phyloP scores from a whole-genome alignment of 352 stramenopile species.

The Phytopythium aichiense region DNA sequence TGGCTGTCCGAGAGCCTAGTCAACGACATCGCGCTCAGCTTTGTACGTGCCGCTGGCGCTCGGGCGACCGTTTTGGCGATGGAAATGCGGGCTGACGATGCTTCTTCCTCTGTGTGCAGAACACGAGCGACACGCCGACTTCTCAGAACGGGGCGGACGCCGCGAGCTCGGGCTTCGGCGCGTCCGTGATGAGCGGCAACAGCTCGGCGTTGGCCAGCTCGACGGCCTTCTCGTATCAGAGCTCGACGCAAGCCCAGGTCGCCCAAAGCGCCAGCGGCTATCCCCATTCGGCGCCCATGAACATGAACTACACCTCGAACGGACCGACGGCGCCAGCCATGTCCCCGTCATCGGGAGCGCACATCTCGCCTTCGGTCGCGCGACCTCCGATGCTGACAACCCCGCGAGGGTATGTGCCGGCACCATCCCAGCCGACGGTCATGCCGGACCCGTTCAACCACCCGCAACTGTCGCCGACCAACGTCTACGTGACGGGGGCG shows the following conservation, averaged over 20 bases:
- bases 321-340: not conserved
- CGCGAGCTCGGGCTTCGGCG: not conserved
- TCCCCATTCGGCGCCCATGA: slow-evolving; percentile 26
- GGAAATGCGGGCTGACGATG: not conserved
- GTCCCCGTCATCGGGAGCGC: not conserved
- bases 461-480: slow-evolving; percentile 26
- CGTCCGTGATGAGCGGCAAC: not conserved
- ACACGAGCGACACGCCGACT: slow-evolving; percentile 5
- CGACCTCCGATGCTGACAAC: slow-evolving; percentile 6
- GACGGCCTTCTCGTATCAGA: slow-evolving; percentile 33
- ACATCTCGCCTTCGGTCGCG: not conserved
- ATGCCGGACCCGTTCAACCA: slow-evolving; percentile 31
- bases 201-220: slow-evolving; percentile 9
- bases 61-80: not conserved
- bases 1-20: slow-evolving; percentile 76
- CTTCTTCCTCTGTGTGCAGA: not conserved
- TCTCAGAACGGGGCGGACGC: not conserved
- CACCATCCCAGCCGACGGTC: slow-evolving; percentile 6
- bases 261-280: slow-evolving; percentile 12
- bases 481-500: slow-evolving; percentile 21
- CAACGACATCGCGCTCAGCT: slow-evolving; percentile 67
- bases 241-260: slow-evolving; percentile 8
- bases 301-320: slow-evolving; percentile 23
- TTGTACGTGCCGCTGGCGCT: slow-evolving; percentile 19
- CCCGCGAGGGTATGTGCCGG: not conserved